Conservation (phyloP, 148 eudicot species). For the Nepenthes gracilis region DNA sequence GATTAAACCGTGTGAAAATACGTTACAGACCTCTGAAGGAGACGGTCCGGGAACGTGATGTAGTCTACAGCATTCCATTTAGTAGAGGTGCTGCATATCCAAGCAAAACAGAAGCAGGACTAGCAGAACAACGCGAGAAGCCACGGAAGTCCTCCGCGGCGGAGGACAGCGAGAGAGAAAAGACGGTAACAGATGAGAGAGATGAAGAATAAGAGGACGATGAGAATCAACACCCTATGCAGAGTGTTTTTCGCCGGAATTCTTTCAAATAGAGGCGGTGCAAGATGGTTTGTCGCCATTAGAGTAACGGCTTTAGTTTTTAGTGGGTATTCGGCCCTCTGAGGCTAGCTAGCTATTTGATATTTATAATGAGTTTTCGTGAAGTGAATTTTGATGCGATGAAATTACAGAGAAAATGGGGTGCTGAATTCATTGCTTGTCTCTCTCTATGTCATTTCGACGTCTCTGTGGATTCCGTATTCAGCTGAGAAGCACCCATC, state of each 20-base stretch:
- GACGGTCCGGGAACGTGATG: slow-evolving; percentile 14
- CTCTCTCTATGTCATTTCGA: too few relatives aligned
- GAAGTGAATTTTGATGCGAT: too few relatives aligned
- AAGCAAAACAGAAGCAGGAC: slow-evolving; percentile 17
- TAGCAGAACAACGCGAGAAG: slow-evolving; percentile 19
- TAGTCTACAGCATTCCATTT: slow-evolving; percentile 19
- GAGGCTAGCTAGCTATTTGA: too few relatives aligned
- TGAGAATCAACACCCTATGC: neutral
- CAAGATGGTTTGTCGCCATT: neutral
- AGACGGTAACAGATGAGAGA: slow-evolving; percentile 6
- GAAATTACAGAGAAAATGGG: too few relatives aligned
- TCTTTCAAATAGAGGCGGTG: neutral
- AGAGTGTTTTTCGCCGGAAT: neutral
- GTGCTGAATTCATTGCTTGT: too few relatives aligned
- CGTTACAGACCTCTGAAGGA: slow-evolving; percentile 11
- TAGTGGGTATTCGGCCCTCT: too few relatives aligned
- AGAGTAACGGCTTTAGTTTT: neutral
- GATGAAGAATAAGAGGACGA: slow-evolving; percentile 1
- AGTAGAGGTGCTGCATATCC: slow-evolving; percentile 9
- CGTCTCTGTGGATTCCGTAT: too few relatives aligned
- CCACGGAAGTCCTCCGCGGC: slow-evolving; percentile 18
- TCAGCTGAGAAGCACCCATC: too few relatives aligned
- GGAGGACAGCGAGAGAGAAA: slow-evolving; percentile 8
- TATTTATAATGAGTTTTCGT: too few relatives aligned
- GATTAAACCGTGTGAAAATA: too few relatives aligned